A percentile compares a stretch with the other conserved stretches of the same genome.
These are phyloP conservation scores for Dysphania ambrosioides DNA, from an alignment of 148 eudicot genomes.

Conservation along the genomic window DNA sequence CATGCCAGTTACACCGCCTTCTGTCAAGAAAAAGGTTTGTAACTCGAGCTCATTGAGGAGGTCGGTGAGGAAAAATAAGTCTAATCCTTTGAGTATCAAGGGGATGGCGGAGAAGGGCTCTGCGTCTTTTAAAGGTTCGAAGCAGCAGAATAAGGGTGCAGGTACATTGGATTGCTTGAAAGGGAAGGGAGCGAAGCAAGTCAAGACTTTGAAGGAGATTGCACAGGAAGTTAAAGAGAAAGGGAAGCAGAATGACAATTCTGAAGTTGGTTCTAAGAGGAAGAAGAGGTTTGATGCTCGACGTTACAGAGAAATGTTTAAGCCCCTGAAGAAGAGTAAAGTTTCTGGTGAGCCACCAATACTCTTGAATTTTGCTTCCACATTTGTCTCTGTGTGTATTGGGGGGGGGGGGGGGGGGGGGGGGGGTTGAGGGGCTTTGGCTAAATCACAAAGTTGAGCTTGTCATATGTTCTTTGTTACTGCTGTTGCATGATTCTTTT, in stretches of 20 bases:
- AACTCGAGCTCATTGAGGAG: conserved; percentile 41
- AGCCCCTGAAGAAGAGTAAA: conserved; percentile 14
- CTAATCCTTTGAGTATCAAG: conserved; percentile 21
- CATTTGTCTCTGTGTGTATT: too few relatives aligned
- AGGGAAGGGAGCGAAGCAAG: conserved; percentile 25
- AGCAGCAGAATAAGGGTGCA: conserved; percentile 29
- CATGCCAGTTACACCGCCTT: conserved; percentile 5
- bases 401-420: too few relatives aligned
- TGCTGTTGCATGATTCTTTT: neutral
- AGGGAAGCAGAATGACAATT: conserved; percentile 24
- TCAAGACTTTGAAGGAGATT: conserved; percentile 21
- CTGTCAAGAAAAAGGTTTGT: conserved; percentile 28
- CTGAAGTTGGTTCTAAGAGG: conserved; percentile 31
- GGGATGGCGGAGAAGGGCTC: conserved; percentile 30
- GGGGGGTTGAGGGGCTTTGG: too few relatives aligned
- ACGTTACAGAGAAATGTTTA: conserved; percentile 33
- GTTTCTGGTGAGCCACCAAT: conserved; percentile 20
- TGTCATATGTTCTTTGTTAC: neutral
- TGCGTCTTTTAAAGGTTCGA: conserved; percentile 13
- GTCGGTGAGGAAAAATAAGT: conserved; percentile 43
- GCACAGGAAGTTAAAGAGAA: conserved; percentile 21
- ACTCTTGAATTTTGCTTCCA: neutral
- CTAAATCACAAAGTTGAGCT: neutral
- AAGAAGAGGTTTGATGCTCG: conserved; percentile 41
- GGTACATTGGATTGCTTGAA: conserved; percentile 11